Conservation (phyloP, 73 alveolate genomes). For the Stentor coeruleus region DNA sequence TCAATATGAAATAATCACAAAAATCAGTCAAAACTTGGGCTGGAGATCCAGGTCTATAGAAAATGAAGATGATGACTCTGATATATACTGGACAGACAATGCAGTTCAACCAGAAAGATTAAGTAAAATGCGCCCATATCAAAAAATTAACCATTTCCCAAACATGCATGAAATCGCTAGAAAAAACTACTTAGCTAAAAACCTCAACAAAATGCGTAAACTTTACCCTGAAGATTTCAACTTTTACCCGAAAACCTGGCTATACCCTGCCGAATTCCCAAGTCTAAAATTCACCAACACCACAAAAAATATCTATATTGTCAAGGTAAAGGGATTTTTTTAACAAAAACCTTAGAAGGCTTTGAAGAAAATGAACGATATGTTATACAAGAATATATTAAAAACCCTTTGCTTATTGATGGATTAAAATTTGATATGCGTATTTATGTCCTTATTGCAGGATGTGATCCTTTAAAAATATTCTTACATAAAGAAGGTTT, state of each 20-base stretch:
- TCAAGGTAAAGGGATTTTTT: conserved; percentile 40
- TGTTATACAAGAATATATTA: conserved; percentile 83
- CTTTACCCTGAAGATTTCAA: conserved; percentile 72
- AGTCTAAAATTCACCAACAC: no score
- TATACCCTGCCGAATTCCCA: no score
- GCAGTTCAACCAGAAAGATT: conserved; percentile 41
- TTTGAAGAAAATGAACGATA: conserved; percentile 53
- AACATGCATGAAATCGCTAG: conserved; percentile 53
- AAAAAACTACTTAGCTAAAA: conserved; percentile 55
- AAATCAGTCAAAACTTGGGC: no score
- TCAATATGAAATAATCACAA: no score
- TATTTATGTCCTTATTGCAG: conserved; percentile 66
- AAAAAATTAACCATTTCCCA: conserved; percentile 65
- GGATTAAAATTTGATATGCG: conserved; percentile 88
- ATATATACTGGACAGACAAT: conserved; percentile 45
- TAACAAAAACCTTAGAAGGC: conserved; percentile 54
- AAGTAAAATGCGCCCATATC: conserved; percentile 38
- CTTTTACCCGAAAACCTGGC: conserved; percentile 78
- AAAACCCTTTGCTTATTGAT: conserved; percentile 86
- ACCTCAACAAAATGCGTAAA: conserved; percentile 52
- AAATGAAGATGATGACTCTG: no score
- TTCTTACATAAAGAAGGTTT: conserved; percentile 79
- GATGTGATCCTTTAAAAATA: conserved; percentile 70
- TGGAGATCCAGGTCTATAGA: no score
- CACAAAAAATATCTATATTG: conserved; percentile 35